A percentile compares a stretch with the other conserved stretches of the same genome.
Evolutionary conservation across 1,284 basidiomycete species (phyloP).

Genomic region (Wallemia ichthyophaga): DNA sequence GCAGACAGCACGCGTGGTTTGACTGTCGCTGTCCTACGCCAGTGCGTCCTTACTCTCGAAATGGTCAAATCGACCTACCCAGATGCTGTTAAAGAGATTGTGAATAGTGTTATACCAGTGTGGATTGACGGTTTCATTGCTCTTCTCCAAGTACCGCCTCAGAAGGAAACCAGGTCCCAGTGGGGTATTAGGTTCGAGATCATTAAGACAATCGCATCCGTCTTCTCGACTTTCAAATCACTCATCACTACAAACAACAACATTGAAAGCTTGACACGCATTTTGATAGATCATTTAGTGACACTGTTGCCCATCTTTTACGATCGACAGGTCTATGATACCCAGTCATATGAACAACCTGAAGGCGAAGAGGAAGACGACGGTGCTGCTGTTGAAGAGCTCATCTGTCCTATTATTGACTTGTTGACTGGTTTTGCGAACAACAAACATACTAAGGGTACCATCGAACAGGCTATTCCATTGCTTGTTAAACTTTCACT

Average conservation of each 20-base stretch:
- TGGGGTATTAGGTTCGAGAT: constrained; percentile 44
- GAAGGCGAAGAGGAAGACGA: constrained; percentile 39
- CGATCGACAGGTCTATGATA: constrained; percentile 29
- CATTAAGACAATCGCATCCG: constrained; percentile 22
- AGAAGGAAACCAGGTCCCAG: constrained; percentile 34
- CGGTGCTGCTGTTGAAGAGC: constrained; percentile 29
- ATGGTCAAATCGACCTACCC: constrained; percentile 86
- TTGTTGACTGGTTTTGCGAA: constrained; percentile 26
- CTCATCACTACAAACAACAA: constrained; percentile 12
- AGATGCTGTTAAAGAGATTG: constrained; percentile 50
- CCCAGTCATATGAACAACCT: constrained; percentile 4
- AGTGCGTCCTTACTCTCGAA: constrained; percentile 61
- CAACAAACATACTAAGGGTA: constrained; percentile 6
- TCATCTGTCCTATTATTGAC: constrained; percentile 50
- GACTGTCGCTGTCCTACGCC: constrained; percentile 60
- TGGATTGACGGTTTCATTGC: constrained; percentile 67
- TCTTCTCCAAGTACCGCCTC: constrained; percentile 22
- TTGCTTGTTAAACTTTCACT: constrained; percentile 30
- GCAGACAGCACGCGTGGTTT: constrained; percentile 47
- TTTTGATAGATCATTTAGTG: constrained; percentile 33
- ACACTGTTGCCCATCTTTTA: constrained; percentile 33
- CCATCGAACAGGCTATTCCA: constrained; percentile 20
- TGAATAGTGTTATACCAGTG: constrained; percentile 43
- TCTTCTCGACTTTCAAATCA: constrained; percentile 5
- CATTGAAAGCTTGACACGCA: constrained; percentile 28